These are phyloP conservation scores for Musa itinerans DNA, from an alignment of 176 grass and related monocot species.

Conservation along the genomic window DNA sequence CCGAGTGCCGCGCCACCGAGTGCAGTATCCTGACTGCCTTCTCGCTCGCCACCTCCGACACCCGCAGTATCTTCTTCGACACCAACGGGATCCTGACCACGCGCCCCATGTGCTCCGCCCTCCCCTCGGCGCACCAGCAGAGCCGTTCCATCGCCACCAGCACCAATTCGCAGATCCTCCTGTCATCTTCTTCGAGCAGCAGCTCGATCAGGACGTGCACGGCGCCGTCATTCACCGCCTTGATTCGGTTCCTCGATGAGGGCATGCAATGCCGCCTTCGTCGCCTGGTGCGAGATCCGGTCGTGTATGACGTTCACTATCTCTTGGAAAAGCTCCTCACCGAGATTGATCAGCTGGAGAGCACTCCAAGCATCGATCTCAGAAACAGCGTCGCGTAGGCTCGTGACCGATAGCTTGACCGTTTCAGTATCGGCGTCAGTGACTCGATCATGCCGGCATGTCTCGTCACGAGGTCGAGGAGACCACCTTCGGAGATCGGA, in stretches of 20 bases:
- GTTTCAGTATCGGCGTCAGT: neutral
- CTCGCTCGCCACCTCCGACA: slow-evolving; percentile 16
- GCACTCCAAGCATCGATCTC: neutral
- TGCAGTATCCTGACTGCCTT: slow-evolving; percentile 14
- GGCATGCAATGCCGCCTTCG: neutral
- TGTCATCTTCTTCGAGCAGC: too few species aligned
- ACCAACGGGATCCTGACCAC: neutral
- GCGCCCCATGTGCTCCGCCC: too few species aligned
- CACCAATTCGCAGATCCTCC: slow-evolving; percentile 11
- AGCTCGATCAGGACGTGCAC: neutral
- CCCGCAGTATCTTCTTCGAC: slow-evolving; percentile 17
- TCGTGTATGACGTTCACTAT: neutral
- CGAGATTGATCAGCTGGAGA: neutral
- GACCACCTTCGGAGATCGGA: neutral
- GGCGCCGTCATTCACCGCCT: slow-evolving; percentile 3
- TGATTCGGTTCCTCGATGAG: neutral
- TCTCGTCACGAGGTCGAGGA: neutral
- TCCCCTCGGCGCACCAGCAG: too few species aligned
- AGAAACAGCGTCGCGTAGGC: neutral
- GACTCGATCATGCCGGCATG: neutral
- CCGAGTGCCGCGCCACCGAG: slow-evolving; percentile 3
- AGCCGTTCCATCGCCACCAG: neutral
- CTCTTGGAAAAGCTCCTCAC: neutral
- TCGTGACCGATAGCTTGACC: neutral
- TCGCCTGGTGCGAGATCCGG: neutral